Percentiles rank a stretch among this genome's conserved stretches.
These are phyloP conservation scores for peach (Prunus persica) DNA, from an alignment of 306 rosid genomes.

Conservation along the genomic window DNA sequence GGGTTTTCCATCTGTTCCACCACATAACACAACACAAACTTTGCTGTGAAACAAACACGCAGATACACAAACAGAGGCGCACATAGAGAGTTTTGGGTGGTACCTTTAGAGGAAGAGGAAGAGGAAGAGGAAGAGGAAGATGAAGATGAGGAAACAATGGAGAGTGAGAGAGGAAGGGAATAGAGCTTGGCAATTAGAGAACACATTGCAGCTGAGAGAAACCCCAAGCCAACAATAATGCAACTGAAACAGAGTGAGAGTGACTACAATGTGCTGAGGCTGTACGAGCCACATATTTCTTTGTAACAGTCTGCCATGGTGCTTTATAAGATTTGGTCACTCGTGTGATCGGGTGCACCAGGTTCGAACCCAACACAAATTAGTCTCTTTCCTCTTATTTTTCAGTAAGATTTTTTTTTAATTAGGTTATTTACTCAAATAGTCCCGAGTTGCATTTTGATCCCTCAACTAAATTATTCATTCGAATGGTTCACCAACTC, in stretches of 20 bases:
- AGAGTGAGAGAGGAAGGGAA: constrained; percentile 42
- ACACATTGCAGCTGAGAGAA: constrained; percentile 39
- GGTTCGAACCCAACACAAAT: no score
- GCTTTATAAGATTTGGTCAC: not conserved
- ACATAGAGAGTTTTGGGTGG: not conserved
- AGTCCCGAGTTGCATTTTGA: fast-evolving
- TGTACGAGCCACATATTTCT: not conserved
- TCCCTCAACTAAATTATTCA: no score
- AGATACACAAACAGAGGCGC: not conserved
- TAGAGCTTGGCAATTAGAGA: constrained; percentile 46
- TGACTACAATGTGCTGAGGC: not conserved
- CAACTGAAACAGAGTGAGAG: not conserved
- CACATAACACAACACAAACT: not conserved
- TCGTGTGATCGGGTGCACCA: no score
- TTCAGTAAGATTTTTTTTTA: no score
- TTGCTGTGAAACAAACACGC: not conserved
- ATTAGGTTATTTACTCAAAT: no score
- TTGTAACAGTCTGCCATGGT: not conserved
- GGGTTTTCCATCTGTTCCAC: constrained; percentile 40
- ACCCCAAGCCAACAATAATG: not conserved
- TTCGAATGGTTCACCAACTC: no score
- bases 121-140: constrained; percentile 41
- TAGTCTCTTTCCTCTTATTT: no score
- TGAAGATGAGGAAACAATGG: constrained; percentile 45
- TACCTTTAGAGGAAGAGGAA: constrained; percentile 58